These are phyloP conservation scores for Sporothrix luriei DNA, from an alignment of 2,329 filamentous ascomycete genomes.

Conservation along the genomic window DNA sequence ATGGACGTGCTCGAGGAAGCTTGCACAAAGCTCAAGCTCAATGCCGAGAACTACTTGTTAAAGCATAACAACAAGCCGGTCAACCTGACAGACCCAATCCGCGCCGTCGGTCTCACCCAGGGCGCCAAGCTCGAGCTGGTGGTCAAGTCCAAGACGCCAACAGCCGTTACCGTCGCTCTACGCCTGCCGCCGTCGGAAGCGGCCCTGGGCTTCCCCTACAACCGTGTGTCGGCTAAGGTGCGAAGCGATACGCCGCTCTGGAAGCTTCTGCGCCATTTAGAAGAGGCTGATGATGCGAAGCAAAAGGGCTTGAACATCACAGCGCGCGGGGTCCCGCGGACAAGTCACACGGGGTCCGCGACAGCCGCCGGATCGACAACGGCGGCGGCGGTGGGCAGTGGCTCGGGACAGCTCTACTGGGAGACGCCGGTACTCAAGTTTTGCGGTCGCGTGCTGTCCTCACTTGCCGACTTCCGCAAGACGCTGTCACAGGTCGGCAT, in stretches of 20 bases:
- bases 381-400: constrained; percentile 50
- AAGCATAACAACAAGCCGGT: constrained; percentile 88
- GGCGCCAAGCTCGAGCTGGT: constrained; percentile 94
- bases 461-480: constrained; percentile 83
- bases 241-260: constrained; percentile 86
- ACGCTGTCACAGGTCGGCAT: constrained; percentile 84
- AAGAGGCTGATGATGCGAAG: constrained; percentile 68
- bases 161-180: constrained; percentile 84
- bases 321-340: constrained; percentile 72
- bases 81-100: constrained; percentile 81
- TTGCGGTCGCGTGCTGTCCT: constrained; percentile 76
- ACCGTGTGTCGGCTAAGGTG: constrained; percentile 79
- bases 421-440: constrained; percentile 84
- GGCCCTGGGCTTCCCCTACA: constrained; percentile 58
- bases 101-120: constrained; percentile 76
- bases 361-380: constrained; percentile 43
- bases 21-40: constrained; percentile 76
- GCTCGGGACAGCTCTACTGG: constrained; percentile 79
- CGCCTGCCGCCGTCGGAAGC: constrained; percentile 76
- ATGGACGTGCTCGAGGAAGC: constrained; percentile 86
- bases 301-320: constrained; percentile 75
- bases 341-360: constrained; percentile 50
- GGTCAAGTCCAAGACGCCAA: constrained; percentile 79
- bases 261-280: constrained; percentile 87
- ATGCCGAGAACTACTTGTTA: constrained; percentile 73